Base-by-base conservation (phyloP, 1,284 basidiomycete genomes). In the Rhodotorula sp. region DNA sequence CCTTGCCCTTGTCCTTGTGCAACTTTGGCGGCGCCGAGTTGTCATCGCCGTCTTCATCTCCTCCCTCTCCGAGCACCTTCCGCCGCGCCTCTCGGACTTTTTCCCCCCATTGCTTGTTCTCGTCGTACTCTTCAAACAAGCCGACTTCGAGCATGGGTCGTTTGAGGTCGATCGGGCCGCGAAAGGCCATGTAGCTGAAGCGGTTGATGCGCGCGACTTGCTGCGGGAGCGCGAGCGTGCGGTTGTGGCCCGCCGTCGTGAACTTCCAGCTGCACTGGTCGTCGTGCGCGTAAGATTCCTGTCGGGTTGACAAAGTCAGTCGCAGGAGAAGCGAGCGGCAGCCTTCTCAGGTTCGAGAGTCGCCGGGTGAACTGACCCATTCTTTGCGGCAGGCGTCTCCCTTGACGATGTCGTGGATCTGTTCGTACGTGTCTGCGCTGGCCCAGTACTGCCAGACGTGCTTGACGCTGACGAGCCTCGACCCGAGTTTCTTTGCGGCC, bases 91-190 rank as follows among this genome's bases (percentile, higher is more conserved):
- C 62, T 5, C 58, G 43, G 5, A 69, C 56, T 31, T 73, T 61
- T 3, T 45, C 18, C 15, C 60, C 66, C 14, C 64, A 19, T 12
- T 49, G 50, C 34, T 59, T 54, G 38, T 63, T 62, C 56, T 58
- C 81, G 87, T 72, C 74, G 92, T 93, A 97, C 83, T 99, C 97
- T 83, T 99, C 95, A 73, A 91, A 91, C 52, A 91, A 88, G 6
- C 88, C 87, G 66, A 95, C 84, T 38, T 87, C 86, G 48, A 95
- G 86, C 50, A 94, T 87, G 0, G 97, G 91, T 48, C 85, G 85
- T 74, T 89, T 89, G 85, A 99, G 87, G 69, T 91, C 87, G 76
- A 97, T 93, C 74, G 86, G 86, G 8, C 95, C 95, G 70, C 85
- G 80, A 71, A 95, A 88, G 31, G 83, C 87, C 89, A 97, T 93